phyloP scores from a whole-genome alignment of 2,329 filamentous ascomycete genomes.

The Ophiocordyceps robertsii region DNA sequence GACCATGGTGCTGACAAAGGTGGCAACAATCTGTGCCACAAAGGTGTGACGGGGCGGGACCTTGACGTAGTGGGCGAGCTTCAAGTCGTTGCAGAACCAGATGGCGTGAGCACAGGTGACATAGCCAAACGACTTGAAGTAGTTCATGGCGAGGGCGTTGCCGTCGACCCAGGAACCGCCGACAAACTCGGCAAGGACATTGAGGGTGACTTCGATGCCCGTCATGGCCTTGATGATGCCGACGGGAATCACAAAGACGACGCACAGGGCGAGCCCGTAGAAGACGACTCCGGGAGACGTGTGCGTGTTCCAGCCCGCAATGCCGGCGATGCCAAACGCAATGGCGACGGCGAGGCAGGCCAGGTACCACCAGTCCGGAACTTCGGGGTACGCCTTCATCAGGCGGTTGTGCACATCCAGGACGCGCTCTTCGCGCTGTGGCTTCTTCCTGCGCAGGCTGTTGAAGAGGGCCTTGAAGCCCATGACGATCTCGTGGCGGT shows the following conservation, averaged over 20 bases:
- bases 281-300: slow-evolving; percentile 37
- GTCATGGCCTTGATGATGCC: slow-evolving; percentile 41
- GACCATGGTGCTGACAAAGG: slow-evolving; percentile 37
- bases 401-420: slow-evolving; percentile 35
- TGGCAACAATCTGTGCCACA: slow-evolving; percentile 43
- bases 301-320: slow-evolving; percentile 34
- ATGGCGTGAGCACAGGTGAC: slow-evolving; percentile 37
- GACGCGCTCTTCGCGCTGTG: slow-evolving; percentile 18
- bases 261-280: slow-evolving; percentile 33
- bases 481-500: slow-evolving; percentile 34
- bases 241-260: slow-evolving; percentile 36
- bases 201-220: slow-evolving; percentile 35
- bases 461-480: slow-evolving; percentile 33
- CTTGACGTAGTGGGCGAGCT: slow-evolving; percentile 43
- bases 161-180: slow-evolving; percentile 36
- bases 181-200: slow-evolving; percentile 40
- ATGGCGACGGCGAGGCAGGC: slow-evolving; percentile 27
- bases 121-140: slow-evolving; percentile 39
- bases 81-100: slow-evolving; percentile 33
- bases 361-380: slow-evolving; percentile 42
- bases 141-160: slow-evolving; percentile 39
- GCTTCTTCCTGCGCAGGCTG: slow-evolving; percentile 27
- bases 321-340: slow-evolving; percentile 30
- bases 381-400: slow-evolving; percentile 32
- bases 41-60: slow-evolving; percentile 48